Percentiles rank a stretch among this genome's conserved stretches.
Conservation (phyloP, 1,284 basidiomycete genomes). For the Trametes hirsuta region DNA sequence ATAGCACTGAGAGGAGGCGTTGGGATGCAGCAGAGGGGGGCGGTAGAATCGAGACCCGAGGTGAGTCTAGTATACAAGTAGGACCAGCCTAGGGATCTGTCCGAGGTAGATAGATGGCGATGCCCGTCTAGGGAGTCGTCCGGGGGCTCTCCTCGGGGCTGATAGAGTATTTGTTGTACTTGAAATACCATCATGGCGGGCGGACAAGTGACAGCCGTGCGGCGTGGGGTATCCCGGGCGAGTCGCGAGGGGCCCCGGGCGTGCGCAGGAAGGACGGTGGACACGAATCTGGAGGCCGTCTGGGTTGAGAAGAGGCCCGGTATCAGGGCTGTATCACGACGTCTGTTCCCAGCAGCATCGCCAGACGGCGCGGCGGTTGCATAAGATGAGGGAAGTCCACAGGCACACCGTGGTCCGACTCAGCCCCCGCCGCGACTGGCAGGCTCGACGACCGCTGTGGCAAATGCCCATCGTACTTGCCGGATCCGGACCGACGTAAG, state of each 20-base stretch:
- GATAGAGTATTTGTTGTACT: conserved; percentile 3
- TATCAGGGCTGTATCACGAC: not conserved
- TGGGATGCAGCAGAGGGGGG: not conserved
- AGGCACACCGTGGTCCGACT: too few species aligned
- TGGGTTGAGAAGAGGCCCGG: not conserved
- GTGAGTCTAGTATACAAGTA: not conserved
- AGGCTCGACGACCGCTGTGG: not conserved
- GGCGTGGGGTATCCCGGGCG: not conserved
- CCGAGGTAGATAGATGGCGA: not conserved
- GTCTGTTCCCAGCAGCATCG: not conserved
- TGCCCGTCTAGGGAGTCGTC: not conserved
- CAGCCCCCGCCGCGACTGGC: too few species aligned
- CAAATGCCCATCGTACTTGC: too few species aligned
- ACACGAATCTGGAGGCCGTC: not conserved
- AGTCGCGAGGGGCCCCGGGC: not conserved
- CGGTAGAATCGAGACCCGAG: too few species aligned
- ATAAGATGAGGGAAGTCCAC: not conserved
- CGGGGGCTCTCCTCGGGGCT: not conserved
- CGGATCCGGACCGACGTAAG: too few species aligned
- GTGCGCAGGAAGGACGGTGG: not conserved
- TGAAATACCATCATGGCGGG: not conserved
- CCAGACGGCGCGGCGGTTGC: not conserved
- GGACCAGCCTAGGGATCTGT: conserved; percentile 12
- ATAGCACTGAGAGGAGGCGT: not conserved
- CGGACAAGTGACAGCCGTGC: not conserved